A percentile compares a stretch with the other conserved stretches of the same genome.
Evolutionary conservation across 176 grass and related monocot species (phyloP).

Genomic region (Aegilops sharonensis): DNA sequence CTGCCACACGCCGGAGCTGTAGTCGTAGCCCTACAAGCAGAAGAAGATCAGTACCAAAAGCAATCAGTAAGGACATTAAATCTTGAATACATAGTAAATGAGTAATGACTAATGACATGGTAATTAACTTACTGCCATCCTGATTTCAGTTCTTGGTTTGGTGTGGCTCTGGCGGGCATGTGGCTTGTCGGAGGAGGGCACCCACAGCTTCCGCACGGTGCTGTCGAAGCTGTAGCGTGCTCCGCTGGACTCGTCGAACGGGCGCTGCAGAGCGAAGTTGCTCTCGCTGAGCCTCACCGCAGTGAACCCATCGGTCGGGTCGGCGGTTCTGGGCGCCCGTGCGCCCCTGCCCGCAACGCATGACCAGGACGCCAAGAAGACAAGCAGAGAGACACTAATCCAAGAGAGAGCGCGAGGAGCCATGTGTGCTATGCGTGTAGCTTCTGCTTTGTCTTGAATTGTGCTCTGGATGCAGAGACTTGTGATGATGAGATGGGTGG

Average conservation of each 20-base stretch:
- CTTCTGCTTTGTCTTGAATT: not conserved
- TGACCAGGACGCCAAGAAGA: not conserved
- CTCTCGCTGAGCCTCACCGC: conserved; percentile 24
- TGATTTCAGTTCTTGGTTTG: conserved; percentile 50
- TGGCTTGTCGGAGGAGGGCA: conserved; percentile 38
- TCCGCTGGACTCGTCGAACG: conserved; percentile 13
- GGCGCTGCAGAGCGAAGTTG: conserved; percentile 34
- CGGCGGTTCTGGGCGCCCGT: not conserved
- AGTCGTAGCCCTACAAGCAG: no score
- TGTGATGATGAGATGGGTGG: not conserved
- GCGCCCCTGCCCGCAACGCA: not conserved
- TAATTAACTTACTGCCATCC: conserved; percentile 16
- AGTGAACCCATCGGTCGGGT: conserved; percentile 45
- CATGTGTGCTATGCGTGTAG: not conserved
- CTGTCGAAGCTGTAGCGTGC: conserved; percentile 24
- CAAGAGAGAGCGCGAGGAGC: not conserved
- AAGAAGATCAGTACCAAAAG: no score
- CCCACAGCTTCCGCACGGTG: conserved; percentile 41
- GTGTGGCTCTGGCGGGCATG: not conserved
- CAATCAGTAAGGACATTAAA: not conserved
- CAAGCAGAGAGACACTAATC: not conserved
- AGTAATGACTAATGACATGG: no score
- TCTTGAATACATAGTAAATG: not conserved
- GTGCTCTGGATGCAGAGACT: not conserved
- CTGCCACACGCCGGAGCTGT: conserved; percentile 42